Conservation (phyloP, 1,284 basidiomycete species). For the Lentinus polychrous region DNA sequence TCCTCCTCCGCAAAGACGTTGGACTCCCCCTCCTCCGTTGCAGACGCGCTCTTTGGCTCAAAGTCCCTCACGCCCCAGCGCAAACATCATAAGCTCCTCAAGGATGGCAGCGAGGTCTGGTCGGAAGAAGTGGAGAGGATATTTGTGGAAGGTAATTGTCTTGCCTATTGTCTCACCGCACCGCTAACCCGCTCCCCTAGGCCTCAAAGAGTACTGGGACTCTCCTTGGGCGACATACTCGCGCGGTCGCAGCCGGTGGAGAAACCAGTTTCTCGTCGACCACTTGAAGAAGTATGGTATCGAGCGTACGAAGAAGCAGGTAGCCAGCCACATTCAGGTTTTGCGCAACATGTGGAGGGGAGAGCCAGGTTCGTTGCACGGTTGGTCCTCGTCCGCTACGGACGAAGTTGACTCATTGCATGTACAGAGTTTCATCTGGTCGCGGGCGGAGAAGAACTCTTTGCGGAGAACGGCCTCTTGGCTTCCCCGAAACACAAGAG, state of each 20-base stretch:
- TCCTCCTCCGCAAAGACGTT: conserved; percentile 17
- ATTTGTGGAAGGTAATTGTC: conserved; percentile 59
- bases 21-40: conserved; percentile 24
- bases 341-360: conserved; percentile 82
- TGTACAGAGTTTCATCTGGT: conserved; percentile 54
- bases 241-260: conserved; percentile 68
- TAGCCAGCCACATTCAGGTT: conserved; percentile 79
- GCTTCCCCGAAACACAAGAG: conserved; percentile 20
- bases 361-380: conserved; percentile 46
- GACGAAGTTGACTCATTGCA: conserved; percentile 7
- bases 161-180: conserved; percentile 2
- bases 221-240: conserved; percentile 74
- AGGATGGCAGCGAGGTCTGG: conserved; percentile 79
- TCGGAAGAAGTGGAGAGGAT: conserved; percentile 66
- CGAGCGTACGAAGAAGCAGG: conserved; percentile 71
- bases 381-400: conserved; percentile 13
- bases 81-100: conserved; percentile 76
- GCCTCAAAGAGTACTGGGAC: conserved; percentile 68
- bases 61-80: conserved; percentile 66
- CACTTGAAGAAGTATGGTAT: conserved; percentile 62
- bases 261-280: conserved; percentile 78
- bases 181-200: conserved; percentile 27
- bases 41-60: conserved; percentile 18
- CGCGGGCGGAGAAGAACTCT: conserved; percentile 66
- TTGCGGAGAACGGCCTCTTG: conserved; percentile 42